Conservation (phyloP, 345 rosid species). For the Citrus unshiu region DNA sequence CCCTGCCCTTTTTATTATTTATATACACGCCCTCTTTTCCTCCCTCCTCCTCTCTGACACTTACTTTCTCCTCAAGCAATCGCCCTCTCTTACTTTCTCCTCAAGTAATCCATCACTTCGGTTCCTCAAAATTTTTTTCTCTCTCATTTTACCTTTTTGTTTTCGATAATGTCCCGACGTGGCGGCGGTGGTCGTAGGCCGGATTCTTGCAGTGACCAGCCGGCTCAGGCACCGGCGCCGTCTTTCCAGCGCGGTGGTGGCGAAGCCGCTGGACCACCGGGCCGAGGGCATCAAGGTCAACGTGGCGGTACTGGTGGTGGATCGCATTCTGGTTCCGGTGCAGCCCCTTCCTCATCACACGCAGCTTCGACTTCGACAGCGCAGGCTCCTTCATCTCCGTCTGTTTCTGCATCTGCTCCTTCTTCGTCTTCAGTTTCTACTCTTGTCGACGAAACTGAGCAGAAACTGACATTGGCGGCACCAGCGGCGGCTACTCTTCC, state of each 20-base stretch:
- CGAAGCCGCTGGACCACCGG: background rate
- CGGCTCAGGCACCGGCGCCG: background rate
- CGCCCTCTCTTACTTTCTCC: no score
- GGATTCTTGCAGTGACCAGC: conserved; percentile 17
- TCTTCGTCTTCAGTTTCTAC: background rate
- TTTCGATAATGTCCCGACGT: conserved; percentile 5
- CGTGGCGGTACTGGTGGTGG: background rate
- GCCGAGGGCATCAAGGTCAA: background rate
- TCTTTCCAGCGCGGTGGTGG: background rate
- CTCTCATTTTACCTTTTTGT: no score
- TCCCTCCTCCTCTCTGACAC: no score
- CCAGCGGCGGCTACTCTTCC: conserved; percentile 18
- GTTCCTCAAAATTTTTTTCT: no score
- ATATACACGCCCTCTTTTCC: no score
- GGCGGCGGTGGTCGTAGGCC: conserved; percentile 12
- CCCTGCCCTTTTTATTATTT: background rate
- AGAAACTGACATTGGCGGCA: conserved; percentile 11
- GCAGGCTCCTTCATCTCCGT: background rate
- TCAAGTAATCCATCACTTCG: no score
- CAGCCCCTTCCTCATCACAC: background rate
- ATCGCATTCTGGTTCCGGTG: background rate
- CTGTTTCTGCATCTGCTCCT: background rate
- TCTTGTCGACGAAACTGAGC: background rate
- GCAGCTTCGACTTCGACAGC: background rate
- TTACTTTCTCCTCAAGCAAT: no score